phyloP scores from a whole-genome alignment of 371 early-diverging fungal species.

The Rhizomucor miehei region DNA sequence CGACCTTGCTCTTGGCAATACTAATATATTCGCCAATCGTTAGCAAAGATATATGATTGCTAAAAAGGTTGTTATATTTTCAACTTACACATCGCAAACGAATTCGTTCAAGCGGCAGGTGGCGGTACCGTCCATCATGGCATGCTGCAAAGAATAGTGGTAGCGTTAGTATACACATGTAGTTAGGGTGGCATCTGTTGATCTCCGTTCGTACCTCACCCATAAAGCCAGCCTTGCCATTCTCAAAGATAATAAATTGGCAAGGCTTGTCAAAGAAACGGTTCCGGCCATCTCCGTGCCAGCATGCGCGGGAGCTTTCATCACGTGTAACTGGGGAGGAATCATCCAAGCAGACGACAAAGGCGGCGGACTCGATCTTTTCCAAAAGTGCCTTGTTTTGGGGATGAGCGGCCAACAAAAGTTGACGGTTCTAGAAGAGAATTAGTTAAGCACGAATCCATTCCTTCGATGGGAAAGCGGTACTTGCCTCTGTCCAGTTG shows the following conservation, averaged over 20 bases:
- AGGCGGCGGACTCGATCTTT: constrained; percentile 79
- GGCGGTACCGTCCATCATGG: constrained; percentile 96
- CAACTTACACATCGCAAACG: constrained; percentile 40
- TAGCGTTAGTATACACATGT: not conserved
- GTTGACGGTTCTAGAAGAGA: constrained; percentile 47
- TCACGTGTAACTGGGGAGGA: constrained; percentile 79
- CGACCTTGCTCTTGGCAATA: constrained; percentile 53
- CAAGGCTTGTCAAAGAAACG: constrained; percentile 92
- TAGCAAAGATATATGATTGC: no score
- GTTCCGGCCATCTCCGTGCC: constrained; percentile 95
- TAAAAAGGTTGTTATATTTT: not conserved
- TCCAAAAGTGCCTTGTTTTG: constrained; percentile 70
- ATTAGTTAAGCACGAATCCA: not conserved
- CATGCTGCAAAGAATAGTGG: constrained; percentile 55
- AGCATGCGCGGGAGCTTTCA: constrained; percentile 78
- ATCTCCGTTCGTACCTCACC: constrained; percentile 63
- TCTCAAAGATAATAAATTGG: constrained; percentile 93
- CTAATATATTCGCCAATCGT: not conserved
- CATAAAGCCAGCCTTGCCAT: constrained; percentile 94
- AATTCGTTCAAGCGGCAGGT: constrained; percentile 78
- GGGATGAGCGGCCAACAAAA: constrained; percentile 65
- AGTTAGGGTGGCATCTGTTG: not conserved
- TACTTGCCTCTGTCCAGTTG: constrained; percentile 82
- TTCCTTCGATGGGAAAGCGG: not conserved
- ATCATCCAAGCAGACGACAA: constrained; percentile 89